Percentiles rank a stretch among this genome's conserved stretches.
phyloP scores from a whole-genome alignment of 805 yeast species.

The Kockiozyma suomiensis region DNA sequence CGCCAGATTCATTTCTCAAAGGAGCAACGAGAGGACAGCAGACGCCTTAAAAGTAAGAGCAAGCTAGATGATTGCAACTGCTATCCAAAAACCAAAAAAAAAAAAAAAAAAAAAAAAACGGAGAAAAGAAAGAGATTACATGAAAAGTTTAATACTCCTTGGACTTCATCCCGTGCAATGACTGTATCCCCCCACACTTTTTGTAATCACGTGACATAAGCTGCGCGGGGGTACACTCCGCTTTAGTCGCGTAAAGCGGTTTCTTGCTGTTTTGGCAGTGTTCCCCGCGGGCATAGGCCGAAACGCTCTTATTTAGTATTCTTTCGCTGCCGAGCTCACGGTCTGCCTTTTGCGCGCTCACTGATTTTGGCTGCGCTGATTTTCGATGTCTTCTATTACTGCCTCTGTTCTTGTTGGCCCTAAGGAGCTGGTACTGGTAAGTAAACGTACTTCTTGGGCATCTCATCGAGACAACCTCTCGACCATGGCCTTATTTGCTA shows the following conservation, averaged over 20 bases:
- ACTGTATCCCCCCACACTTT: background rate
- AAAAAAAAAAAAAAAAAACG: background rate
- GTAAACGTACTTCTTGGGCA: background rate
- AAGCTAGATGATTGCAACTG: constrained; percentile 5
- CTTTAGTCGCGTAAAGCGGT: background rate
- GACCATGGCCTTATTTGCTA: background rate
- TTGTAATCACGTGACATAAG: background rate
- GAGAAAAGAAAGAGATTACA: too few relatives aligned
- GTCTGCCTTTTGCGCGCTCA: background rate
- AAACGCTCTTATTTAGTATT: background rate
- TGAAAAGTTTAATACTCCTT: too few relatives aligned
- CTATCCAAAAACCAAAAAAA: background rate
- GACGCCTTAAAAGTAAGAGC: constrained; percentile 25
- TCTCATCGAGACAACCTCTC: background rate
- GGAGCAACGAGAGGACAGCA: constrained; percentile 32
- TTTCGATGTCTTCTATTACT: constrained; percentile 8
- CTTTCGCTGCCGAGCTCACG: background rate
- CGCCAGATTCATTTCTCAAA: constrained; percentile 17
- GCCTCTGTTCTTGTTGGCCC: constrained; percentile 25
- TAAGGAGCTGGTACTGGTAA: constrained; percentile 13
- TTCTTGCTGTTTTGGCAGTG: background rate
- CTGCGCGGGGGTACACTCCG: background rate
- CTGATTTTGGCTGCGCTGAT: background rate
- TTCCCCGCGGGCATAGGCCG: background rate
- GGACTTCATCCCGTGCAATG: background rate